phyloP scores from a whole-genome alignment of 805 yeast species.

The Scheffersomyces stipitis region DNA sequence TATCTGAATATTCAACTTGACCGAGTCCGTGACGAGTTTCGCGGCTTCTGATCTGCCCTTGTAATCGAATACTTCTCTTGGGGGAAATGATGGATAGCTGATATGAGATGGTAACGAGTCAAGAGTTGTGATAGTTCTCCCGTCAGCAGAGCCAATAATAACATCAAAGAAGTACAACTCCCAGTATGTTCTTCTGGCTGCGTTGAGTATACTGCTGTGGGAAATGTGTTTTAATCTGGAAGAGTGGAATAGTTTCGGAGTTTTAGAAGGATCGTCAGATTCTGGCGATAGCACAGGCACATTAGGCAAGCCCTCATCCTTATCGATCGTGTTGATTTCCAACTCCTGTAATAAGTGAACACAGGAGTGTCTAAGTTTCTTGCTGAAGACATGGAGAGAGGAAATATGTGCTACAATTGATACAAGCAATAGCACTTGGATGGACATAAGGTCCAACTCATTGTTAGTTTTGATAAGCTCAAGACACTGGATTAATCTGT shows the following conservation, averaged over 20 bases:
- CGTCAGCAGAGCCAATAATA: conserved; percentile 55
- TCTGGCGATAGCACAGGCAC: neutral
- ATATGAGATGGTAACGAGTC: conserved; percentile 35
- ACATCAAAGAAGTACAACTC: conserved; percentile 53
- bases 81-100: conserved; percentile 38
- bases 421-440: conserved; percentile 42
- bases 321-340: conserved; percentile 41
- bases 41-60: conserved; percentile 47
- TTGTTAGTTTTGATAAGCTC: conserved; percentile 10
- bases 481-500: conserved; percentile 17
- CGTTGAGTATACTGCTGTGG: conserved; percentile 15
- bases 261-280: neutral
- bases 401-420: conserved; percentile 50
- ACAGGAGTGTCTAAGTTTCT: conserved; percentile 41
- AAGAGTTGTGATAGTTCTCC: conserved; percentile 37
- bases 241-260: conserved; percentile 7
- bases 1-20: conserved; percentile 46
- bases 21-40: conserved; percentile 49
- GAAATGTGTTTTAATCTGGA: conserved; percentile 15
- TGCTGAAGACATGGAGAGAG: conserved; percentile 49
- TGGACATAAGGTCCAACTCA: conserved; percentile 39
- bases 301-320: conserved; percentile 7
- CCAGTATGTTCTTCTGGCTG: conserved; percentile 50
- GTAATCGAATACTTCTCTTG: conserved; percentile 42
- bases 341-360: conserved; percentile 37